Percentiles rank a stretch among this genome's conserved stretches.
These are phyloP conservation scores for Zizania palustris DNA, from an alignment of 202 grass and related monocot species.

Conservation along the genomic window DNA sequence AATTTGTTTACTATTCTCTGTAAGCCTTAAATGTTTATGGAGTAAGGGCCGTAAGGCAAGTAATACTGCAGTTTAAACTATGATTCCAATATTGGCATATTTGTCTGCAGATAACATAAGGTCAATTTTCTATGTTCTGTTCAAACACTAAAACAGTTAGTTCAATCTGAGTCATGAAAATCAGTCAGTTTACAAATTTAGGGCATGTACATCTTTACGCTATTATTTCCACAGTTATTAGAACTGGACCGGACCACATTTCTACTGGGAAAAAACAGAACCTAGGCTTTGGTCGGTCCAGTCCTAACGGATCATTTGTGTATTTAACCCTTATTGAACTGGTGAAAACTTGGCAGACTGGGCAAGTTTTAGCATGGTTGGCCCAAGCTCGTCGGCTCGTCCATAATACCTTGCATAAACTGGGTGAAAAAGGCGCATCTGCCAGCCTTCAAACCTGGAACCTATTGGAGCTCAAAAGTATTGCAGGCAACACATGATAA, in stretches of 20 bases:
- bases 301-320: too few relatives aligned
- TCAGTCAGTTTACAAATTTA: not conserved
- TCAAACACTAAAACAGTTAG: conserved; percentile 9
- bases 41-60: too few relatives aligned
- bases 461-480: not conserved
- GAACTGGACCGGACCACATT: too few relatives aligned
- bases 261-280: too few relatives aligned
- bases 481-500: too few relatives aligned
- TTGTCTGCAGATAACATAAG: conserved; percentile 8
- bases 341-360: too few relatives aligned
- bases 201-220: too few relatives aligned
- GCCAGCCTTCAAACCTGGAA: not conserved
- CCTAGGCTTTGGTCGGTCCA: too few relatives aligned
- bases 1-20: not conserved
- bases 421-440: not conserved
- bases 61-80: conserved; percentile 23
- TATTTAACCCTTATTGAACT: too few relatives aligned
- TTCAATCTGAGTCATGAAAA: conserved; percentile 10
- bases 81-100: not conserved
- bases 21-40: conserved; percentile 17
- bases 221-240: too few relatives aligned
- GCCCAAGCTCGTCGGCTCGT: not conserved
- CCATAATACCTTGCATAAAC: not conserved
- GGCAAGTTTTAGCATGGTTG: not conserved
- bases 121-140: conserved; percentile 22